phyloP scores from a whole-genome alignment of 2,329 filamentous ascomycete genomes.

The Cephalotrichum gorgonifer region DNA sequence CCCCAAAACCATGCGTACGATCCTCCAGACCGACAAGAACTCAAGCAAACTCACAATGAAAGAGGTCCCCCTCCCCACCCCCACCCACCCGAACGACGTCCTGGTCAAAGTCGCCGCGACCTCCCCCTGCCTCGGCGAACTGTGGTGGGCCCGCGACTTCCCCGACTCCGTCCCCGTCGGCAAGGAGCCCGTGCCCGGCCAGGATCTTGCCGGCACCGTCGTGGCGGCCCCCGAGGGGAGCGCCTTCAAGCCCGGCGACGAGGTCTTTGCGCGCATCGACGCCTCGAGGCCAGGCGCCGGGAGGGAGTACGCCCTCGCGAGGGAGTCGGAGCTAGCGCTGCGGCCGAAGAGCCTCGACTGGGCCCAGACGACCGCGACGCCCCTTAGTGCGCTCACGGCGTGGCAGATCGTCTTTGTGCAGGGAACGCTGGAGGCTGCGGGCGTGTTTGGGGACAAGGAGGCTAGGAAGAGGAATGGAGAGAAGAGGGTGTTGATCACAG shows the following conservation, averaged over 20 bases:
- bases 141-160: constrained; percentile 17
- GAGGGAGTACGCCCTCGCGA: constrained; percentile 21
- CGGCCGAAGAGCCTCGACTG: constrained; percentile 21
- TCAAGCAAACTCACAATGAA: constrained; percentile 10
- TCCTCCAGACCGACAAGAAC: constrained; percentile 13
- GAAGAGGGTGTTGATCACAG: constrained; percentile 26
- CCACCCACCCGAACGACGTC: constrained; percentile 14
- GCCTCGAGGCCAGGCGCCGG: constrained; percentile 17
- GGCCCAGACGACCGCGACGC: constrained; percentile 24
- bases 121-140: constrained; percentile 19
- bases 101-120: constrained; percentile 22
- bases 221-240: constrained; percentile 15
- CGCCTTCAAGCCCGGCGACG: constrained; percentile 21
- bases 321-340: constrained; percentile 19
- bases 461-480: constrained; percentile 16
- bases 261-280: constrained; percentile 21
- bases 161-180: constrained; percentile 11
- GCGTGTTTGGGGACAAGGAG: constrained; percentile 15
- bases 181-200: constrained; percentile 18
- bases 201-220: constrained; percentile 27
- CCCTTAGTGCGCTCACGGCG: constrained; percentile 28
- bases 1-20: constrained; percentile 13
- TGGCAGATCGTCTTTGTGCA: constrained; percentile 27
- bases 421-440: constrained; percentile 18
- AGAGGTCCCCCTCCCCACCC: constrained; percentile 12